A percentile compares a stretch with the other conserved stretches of the same genome.
Conservation (phyloP, 2,329 filamentous ascomycete species). For the Penicillium capsulatum region DNA sequence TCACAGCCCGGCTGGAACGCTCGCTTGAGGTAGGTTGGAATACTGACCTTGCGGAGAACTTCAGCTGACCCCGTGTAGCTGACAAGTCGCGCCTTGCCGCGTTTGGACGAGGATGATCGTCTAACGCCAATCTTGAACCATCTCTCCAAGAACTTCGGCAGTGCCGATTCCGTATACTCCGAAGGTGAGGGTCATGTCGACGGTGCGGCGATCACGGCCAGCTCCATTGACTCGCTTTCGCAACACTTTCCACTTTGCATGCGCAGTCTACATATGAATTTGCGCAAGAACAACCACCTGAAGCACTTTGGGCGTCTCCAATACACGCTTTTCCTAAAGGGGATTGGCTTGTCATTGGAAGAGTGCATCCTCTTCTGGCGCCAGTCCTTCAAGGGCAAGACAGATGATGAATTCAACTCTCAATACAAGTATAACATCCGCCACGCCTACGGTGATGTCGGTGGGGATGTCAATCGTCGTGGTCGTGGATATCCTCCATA, state of each 20-base stretch:
- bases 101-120: constrained; percentile 93
- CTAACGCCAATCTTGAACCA: constrained; percentile 71
- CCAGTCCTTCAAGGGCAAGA: constrained; percentile 74
- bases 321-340: constrained; percentile 95
- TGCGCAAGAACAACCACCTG: constrained; percentile 83
- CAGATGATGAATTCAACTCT: constrained; percentile 94
- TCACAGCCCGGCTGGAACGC: constrained; percentile 71
- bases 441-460: constrained; percentile 92
- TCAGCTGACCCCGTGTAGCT: constrained; percentile 49
- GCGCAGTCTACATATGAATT: constrained; percentile 79
- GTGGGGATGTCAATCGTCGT: constrained; percentile 81
- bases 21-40: constrained; percentile 66
- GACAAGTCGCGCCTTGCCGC: constrained; percentile 83
- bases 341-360: constrained; percentile 85
- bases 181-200: constrained; percentile 60
- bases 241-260: constrained; percentile 89
- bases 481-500: constrained; percentile 85
- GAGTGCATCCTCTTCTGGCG: constrained; percentile 93
- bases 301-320: constrained; percentile 92
- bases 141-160: constrained; percentile 92
- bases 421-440: constrained; percentile 96
- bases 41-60: not conserved
- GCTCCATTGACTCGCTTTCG: constrained; percentile 73
- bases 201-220: constrained; percentile 70
- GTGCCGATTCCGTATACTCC: constrained; percentile 78